Conservation (phyloP, 163 green algal species). For the Chloroidium sp. region DNA sequence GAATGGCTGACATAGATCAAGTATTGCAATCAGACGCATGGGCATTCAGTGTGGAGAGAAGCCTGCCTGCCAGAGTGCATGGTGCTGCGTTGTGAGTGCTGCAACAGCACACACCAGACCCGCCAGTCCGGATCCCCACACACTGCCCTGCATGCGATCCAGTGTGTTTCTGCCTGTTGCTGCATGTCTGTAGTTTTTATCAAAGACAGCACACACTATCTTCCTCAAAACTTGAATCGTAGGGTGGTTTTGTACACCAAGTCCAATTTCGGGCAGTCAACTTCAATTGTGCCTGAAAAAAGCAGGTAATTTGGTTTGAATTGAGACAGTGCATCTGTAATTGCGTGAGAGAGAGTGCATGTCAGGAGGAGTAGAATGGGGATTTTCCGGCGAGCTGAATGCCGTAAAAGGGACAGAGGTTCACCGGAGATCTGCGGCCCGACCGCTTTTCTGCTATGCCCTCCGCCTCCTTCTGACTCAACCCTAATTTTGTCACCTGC, state of each 20-base stretch:
- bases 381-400: too few relatives aligned
- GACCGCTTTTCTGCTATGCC: constrained; percentile 88
- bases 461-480: constrained; percentile 89
- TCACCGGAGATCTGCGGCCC: constrained; percentile 49
- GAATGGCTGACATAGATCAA: too few relatives aligned
- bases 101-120: constrained; percentile 63
- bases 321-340: neutral
- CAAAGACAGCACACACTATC: neutral
- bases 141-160: constrained; percentile 55
- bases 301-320: too few relatives aligned
- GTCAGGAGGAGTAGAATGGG: too few relatives aligned
- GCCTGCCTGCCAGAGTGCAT: neutral
- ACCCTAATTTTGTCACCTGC: constrained; percentile 86
- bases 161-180: too few relatives aligned
- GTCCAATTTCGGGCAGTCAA: too few relatives aligned
- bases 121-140: constrained; percentile 87
- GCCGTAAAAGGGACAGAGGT: neutral
- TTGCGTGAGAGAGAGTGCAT: neutral
- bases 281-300: too few relatives aligned
- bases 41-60: neutral
- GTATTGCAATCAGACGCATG: neutral
- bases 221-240: neutral
- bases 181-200: neutral
- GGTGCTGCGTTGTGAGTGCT: constrained; percentile 38
- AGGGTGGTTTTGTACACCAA: neutral